Base-by-base conservation (phyloP, 805 yeast genomes). In the Zygosaccharomyces gambellarensis region DNA sequence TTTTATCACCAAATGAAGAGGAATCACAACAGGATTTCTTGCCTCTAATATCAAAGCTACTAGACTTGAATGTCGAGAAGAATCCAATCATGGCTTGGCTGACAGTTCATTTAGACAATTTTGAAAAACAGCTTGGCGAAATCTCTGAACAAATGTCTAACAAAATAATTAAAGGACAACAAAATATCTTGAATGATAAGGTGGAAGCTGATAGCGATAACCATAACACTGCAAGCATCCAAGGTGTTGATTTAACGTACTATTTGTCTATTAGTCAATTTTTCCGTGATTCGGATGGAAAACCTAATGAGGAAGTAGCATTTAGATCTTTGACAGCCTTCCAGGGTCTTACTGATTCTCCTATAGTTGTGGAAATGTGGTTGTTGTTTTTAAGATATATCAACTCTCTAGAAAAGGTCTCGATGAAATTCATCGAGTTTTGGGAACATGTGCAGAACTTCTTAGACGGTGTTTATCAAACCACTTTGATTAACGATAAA, bases 61-160 rank as follows among this genome's bases (percentile, higher is more conserved):
- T 82, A 40, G 87, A 84, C 52, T 68, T 86, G 30, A 85, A 82
- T n/a, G 75, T 78, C 2, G 75, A 71, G 41, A 82, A 79, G 48
- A 83, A 81, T 60, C 92, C 92, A 4, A 78, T 85, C 5, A 62
- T 74, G 21, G 80, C 76, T 46, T 85, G 89, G 81, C 74, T 85
- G 27, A 69, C 75, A 38, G 66, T 76, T 17, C 83, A 77, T 57
- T 72, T 74, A 41, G 68, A 70, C 22, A 62, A 62, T 17, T 71
- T 80, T 50, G 62, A 67, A 6, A 54, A 59, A 2, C 66, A 69
- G 45, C 65, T 80, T 28, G 67, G 68, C 21, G 72, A 74, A 19
- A 70, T 70, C 3, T 75, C 77, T 25, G 66, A 65, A 17, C 74
- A 73, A 44, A 70, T 73, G 51, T 61, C 70, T 31, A 65, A 62